These are phyloP conservation scores for Erysimum cheiri DNA, from an alignment of 441 rosid species.

Conservation along the genomic window DNA sequence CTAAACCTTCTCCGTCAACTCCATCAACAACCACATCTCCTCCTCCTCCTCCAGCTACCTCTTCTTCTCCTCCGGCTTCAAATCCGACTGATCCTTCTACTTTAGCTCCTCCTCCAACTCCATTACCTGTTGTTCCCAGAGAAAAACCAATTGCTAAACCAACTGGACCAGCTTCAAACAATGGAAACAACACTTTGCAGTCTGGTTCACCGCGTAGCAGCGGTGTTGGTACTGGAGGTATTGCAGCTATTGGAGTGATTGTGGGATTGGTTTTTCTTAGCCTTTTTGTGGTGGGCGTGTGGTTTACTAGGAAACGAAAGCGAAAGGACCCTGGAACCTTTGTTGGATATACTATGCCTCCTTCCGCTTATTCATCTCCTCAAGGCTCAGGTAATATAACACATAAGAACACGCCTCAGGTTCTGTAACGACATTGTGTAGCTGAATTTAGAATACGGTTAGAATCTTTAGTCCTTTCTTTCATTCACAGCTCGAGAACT, in stretches of 20 bases:
- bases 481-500: not conserved
- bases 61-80: slow-evolving; percentile 51
- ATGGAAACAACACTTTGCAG: slow-evolving; percentile 44
- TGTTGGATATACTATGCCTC: slow-evolving; percentile 68
- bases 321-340: slow-evolving; percentile 55
- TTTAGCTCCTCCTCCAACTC: slow-evolving; percentile 61
- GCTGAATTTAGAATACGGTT: not conserved
- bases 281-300: slow-evolving; percentile 64
- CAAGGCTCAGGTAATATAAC: slow-evolving; percentile 71
- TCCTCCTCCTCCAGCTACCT: slow-evolving; percentile 49
- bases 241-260: slow-evolving; percentile 63
- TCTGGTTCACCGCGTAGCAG: slow-evolving; percentile 19
- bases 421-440: slow-evolving; percentile 2
- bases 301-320: slow-evolving; percentile 66
- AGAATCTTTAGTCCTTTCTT: not conserved
- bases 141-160: slow-evolving; percentile 68
- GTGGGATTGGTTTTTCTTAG: slow-evolving; percentile 67
- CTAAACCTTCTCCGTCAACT: slow-evolving; percentile 58
- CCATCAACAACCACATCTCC: slow-evolving; percentile 52
- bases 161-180: slow-evolving; percentile 48
- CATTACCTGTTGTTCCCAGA: slow-evolving; percentile 64
- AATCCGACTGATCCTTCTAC: slow-evolving; percentile 41
- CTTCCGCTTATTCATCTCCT: slow-evolving; percentile 72
- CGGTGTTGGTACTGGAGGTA: slow-evolving; percentile 58
- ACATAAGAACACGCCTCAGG: slow-evolving; percentile 15